A percentile compares a stretch with the other conserved stretches of the same genome.
Conservation (phyloP, 345 rosid genomes). For the Luvunga scandens region DNA sequence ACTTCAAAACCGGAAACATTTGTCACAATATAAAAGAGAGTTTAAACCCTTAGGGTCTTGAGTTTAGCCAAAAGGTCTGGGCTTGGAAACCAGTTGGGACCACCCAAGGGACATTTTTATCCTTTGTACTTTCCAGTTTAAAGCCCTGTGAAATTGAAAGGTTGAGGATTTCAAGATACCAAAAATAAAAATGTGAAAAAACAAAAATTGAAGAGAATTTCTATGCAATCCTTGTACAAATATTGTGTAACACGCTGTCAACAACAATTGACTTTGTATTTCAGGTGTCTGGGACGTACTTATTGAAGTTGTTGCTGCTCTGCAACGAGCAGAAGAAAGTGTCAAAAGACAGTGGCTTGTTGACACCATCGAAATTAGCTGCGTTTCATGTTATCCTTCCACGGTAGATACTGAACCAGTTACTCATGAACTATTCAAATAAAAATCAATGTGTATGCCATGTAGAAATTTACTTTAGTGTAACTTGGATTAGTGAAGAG, state of each 20-base stretch:
- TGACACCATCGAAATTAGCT: slow-evolving; percentile 83
- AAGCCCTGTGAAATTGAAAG: background rate
- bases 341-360: slow-evolving; percentile 82
- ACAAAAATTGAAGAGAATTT: background rate
- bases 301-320: slow-evolving; percentile 65
- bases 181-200: too few relatives aligned
- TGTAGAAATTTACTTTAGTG: background rate
- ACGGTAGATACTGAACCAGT: slow-evolving; percentile 47
- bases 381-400: slow-evolving; percentile 71
- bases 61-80: background rate
- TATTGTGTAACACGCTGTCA: slow-evolving; percentile 9
- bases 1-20: background rate
- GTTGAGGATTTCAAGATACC: background rate
- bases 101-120: background rate
- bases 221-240: background rate
- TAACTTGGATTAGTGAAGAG: background rate
- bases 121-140: background rate
- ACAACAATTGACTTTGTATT: slow-evolving; percentile 7
- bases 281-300: slow-evolving; percentile 77
- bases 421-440: background rate
- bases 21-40: background rate
- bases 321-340: slow-evolving; percentile 63
- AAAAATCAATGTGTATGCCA: background rate
- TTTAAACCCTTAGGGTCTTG: background rate
- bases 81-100: background rate